These are phyloP conservation scores for Striga hermonthica DNA, from an alignment of 305 asterid species.

Conservation along the genomic window DNA sequence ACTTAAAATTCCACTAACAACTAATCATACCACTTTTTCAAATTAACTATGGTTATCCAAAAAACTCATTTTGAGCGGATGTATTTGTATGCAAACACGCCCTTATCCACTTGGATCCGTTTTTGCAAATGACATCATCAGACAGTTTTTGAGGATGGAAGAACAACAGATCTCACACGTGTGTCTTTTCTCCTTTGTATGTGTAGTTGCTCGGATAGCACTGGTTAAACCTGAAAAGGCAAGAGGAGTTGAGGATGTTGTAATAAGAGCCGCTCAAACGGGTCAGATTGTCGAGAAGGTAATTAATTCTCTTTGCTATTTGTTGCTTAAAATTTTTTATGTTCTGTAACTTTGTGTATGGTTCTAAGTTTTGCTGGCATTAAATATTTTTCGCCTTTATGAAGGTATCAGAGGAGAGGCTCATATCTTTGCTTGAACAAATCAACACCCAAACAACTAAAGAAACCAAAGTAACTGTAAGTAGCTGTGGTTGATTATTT, in stretches of 20 bases:
- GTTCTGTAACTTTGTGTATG: not conserved
- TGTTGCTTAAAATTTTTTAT: not conserved
- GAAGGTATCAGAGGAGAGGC: conserved; percentile 89
- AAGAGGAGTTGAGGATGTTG: conserved; percentile 94
- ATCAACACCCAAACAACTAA: conserved; percentile 86
- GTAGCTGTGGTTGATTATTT: conserved; percentile 30
- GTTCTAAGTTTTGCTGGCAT: not conserved
- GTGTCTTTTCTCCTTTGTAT: not conserved
- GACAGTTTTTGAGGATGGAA: too few relatives aligned
- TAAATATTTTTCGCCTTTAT: not conserved
- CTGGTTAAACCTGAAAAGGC: conserved; percentile 97
- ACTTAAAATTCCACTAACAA: too few relatives aligned
- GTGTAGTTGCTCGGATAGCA: conserved; percentile 88
- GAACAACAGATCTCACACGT: too few relatives aligned
- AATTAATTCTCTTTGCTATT: conserved; percentile 23
- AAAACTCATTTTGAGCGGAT: too few relatives aligned
- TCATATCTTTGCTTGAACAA: conserved; percentile 85
- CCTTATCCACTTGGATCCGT: too few relatives aligned
- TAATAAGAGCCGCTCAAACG: conserved; percentile 76
- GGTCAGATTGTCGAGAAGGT: conserved; percentile 92
- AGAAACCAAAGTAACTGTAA: conserved; percentile 95
- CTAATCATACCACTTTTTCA: too few relatives aligned
- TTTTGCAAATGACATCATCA: too few relatives aligned
- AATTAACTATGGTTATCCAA: too few relatives aligned
- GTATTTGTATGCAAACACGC: too few relatives aligned